phyloP scores from a whole-genome alignment of 1,284 basidiomycete genomes.

The Leccinum colubrinum region DNA sequence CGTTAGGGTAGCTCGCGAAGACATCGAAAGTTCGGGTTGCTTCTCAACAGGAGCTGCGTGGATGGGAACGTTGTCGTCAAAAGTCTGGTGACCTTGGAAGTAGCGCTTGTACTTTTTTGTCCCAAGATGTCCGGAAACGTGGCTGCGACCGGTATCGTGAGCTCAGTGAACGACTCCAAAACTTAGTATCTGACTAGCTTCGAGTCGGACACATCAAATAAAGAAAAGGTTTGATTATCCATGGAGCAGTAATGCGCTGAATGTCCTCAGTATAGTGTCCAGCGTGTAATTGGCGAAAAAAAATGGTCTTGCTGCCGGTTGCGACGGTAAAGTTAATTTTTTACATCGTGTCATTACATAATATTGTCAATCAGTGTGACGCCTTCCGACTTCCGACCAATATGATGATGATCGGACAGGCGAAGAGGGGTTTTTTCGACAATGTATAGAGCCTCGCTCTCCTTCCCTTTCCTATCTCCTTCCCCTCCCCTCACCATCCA shows the following conservation, averaged over 20 bases:
- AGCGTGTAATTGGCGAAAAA: too few species aligned
- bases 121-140: not conserved
- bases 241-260: too few species aligned
- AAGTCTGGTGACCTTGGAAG: not conserved
- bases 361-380: too few species aligned
- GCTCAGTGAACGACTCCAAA: not conserved
- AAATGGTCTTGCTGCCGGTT: too few species aligned
- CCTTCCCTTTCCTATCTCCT: not conserved
- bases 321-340: too few species aligned
- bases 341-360: too few species aligned
- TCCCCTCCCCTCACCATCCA: not conserved
- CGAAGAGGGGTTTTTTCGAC: not conserved
- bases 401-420: too few species aligned
- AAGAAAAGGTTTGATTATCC: not conserved
- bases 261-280: too few species aligned
- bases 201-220: not conserved
- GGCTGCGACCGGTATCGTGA: not conserved
- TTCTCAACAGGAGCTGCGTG: not conserved
- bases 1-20: too few species aligned
- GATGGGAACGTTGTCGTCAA: not conserved
- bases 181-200: not conserved
- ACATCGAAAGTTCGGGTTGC: not conserved
- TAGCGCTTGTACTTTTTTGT: not conserved
- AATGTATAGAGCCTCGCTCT: not conserved
- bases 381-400: too few species aligned